These are phyloP conservation scores for Endogone sp. DNA, from an alignment of 192 early-diverging fungal species.

Conservation along the genomic window DNA sequence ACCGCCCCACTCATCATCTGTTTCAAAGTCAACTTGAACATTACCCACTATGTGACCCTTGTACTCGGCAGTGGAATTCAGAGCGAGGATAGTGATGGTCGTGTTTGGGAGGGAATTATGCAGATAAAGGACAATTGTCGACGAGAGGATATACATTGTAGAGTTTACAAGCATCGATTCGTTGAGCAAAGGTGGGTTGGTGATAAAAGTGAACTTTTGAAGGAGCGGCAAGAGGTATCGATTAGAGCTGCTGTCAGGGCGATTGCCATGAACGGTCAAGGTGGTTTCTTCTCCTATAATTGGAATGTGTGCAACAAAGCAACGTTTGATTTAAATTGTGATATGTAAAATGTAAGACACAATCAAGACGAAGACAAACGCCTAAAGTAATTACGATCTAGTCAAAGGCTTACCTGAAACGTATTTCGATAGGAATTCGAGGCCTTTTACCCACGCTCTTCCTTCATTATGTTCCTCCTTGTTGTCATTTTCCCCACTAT, in stretches of 20 bases:
- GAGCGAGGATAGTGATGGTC: conserved; percentile 10
- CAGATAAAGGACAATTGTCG: conserved; percentile 19
- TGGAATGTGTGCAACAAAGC: not conserved
- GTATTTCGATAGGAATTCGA: no score
- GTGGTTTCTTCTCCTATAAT: conserved; percentile 7
- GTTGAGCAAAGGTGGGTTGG: conserved; percentile 12
- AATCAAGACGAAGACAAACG: conserved; percentile 15
- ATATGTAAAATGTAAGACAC: not conserved
- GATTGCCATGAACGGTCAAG: conserved; percentile 24
- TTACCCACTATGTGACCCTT: conserved; percentile 12
- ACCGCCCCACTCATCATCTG: conserved; percentile 18
- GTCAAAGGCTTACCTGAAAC: no score
- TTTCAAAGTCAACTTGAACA: conserved; percentile 21
- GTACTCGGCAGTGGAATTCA: conserved; percentile 27
- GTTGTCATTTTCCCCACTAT: not conserved
- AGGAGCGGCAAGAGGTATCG: conserved; percentile 6
- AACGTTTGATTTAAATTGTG: not conserved
- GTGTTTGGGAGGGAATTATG: conserved; percentile 23
- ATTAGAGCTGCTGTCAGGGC: conserved; percentile 15
- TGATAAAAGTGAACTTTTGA: conserved; percentile 17
- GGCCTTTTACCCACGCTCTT: no score
- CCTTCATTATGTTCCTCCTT: no score
- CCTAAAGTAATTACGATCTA: conserved; percentile 13
- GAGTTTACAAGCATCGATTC: conserved; percentile 15
- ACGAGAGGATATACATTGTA: conserved; percentile 30